Base-by-base conservation (phyloP, 192 early-diverging fungal species). In the Rhizophlyctis rosea region DNA sequence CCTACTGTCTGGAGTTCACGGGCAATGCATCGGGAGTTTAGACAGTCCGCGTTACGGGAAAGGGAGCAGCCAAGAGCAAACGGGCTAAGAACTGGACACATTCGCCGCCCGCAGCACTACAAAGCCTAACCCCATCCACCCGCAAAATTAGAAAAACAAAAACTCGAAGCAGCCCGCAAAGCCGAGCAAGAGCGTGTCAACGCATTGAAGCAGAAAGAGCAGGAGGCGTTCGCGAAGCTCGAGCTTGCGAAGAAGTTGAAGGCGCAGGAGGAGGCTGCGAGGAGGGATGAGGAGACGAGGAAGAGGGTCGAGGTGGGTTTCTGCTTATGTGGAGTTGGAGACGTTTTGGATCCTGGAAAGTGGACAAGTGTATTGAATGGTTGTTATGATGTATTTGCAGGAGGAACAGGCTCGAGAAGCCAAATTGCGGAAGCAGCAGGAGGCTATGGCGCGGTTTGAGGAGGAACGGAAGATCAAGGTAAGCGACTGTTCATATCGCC, bases 401-500 rank as follows among this genome's bases (percentile, higher is more conserved):
- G 55, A 57, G 29, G 55, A 62, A 34, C 34, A 48, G 11, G 44
- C 62, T 13, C 64, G 74, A 13, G 74, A 64, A 31, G 69, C 70
- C 30, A 66, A 67, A 32, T 49, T 75, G 47, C 31, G 61, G 21
- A 62, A 67, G 33, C 63, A 71, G 50, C 49, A 66, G 33, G 74
- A 71, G 57, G 70, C 70, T 52, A 71, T 65, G 69, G 50, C 34
- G 29, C 16, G 59, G n/a, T 70, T 68, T 36, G 69, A 76, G 52
- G 65, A 68, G 52, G 65, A 76, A 50, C 64, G 66, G 21, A 53
- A 35, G 34, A 27, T 68, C n/a, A 68, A 68, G 67, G 67, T 61
- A 50, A 52, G 5, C 9, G 50, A 14, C 24, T n/a, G n/a, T n/a
- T n/a, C n/a, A n/a, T 9, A 13, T 47, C 18, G 39, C 18, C 39